Base-by-base conservation (phyloP, 345 rosid species). In the Euclidium syriacum region DNA sequence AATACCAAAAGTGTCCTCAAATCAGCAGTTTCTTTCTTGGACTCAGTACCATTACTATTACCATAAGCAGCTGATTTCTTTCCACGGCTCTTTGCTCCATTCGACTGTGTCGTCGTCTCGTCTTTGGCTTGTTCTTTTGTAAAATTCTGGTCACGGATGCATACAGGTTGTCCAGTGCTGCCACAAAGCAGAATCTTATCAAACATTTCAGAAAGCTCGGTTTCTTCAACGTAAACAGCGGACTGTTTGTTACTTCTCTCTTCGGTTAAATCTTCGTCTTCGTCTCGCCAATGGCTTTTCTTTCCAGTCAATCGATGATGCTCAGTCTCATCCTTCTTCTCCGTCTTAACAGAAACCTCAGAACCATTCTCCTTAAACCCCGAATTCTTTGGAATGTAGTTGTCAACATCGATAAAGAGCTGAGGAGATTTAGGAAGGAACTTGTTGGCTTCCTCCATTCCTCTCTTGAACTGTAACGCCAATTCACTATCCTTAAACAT, bases 401-500 rank as follows among this genome's bases (percentile, higher is more conserved):
- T 68, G 24, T 75, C 84, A 26, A 81, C 54, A 64, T 85, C 82
- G 22, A 79, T 61, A 26, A 78, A 66, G 58, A 83, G 64, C 51
- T 72, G 77, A 59, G 59, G 65, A 35, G 47, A 49, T 32, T 66
- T 79, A 23, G 92, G 92, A 63, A 90, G 88, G 73, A 90, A 90
- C 68, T 80, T 83, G 52, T 76, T 81, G 7, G 97, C 95, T 78
- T 90, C 97, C 68, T 86, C 91, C 3, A 77, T 40, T 4, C 95
- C 95, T 67, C 72, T 85, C 51, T 65, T 76, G 44, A 83, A 90
- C 70, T 81, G 95, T 74, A 81, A 67, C n/a, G 81, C 73, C 23
- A 71, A 74, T 7, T 81, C 79, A 12, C 18, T 27, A 34, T 79
- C 72, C 29, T 58, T 72, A 11, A 70, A 79, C 72, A 59, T 57